Conservation (phyloP, 306 rosid genomes). For the Cucumis cinereus region DNA sequence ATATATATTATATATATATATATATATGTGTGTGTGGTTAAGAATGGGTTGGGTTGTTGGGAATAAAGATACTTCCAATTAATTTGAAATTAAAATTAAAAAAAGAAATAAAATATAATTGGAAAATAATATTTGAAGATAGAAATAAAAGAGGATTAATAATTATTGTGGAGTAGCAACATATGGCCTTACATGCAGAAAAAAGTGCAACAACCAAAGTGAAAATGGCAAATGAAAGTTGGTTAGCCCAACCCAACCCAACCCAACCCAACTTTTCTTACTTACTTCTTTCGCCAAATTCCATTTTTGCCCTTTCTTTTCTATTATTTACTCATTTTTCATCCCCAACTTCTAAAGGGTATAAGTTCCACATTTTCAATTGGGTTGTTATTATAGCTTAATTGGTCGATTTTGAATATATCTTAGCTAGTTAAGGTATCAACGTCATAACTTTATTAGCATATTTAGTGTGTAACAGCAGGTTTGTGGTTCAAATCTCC, state of each 20-base stretch:
- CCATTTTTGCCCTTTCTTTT: not conserved
- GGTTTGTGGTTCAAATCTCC: too few relatives aligned
- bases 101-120: not conserved
- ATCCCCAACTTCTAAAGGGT: not conserved
- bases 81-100: not conserved
- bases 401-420: too few relatives aligned
- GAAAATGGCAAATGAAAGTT: not conserved
- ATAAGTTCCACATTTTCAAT: not conserved
- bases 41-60: not conserved
- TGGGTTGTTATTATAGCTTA: too few relatives aligned
- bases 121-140: not conserved
- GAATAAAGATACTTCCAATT: not conserved
- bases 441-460: too few relatives aligned
- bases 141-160: not conserved
- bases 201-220: not conserved
- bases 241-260: conserved; percentile 7
- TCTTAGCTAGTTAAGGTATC: too few relatives aligned
- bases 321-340: not conserved
- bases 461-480: too few relatives aligned
- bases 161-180: not conserved
- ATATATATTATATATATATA: too few relatives aligned
- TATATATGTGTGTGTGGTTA: too few relatives aligned
- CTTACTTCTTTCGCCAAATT: not conserved
- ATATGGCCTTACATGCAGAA: not conserved
- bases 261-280: not conserved